Evolutionary conservation across 495 filamentous ascomycete genomes (phyloP).

Genomic region (Annulohypoxylon stygium): DNA sequence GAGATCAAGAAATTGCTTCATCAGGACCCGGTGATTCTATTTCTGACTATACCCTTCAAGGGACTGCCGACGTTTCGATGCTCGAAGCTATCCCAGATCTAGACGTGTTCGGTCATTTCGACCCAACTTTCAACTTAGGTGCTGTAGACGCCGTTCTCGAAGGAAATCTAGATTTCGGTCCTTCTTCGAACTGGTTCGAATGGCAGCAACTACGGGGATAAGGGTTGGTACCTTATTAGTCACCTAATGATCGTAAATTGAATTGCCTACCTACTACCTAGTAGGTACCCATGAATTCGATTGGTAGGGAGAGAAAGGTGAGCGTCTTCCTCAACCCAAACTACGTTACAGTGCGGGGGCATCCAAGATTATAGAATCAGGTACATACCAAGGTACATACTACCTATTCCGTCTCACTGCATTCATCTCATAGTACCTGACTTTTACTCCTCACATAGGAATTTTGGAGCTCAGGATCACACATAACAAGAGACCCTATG

Average conservation of each 20-base stretch:
- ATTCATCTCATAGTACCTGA: neutral
- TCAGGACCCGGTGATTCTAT: conserved; percentile 15
- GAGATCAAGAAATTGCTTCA: conserved; percentile 32
- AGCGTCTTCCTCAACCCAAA: neutral
- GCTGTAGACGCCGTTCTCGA: conserved; percentile 59
- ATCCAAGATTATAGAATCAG: neutral
- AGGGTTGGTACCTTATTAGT: neutral
- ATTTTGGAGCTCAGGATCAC: too few species aligned
- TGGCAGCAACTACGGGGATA: conserved; percentile 51
- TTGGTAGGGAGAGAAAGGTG: neutral
- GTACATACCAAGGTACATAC: conserved; percentile 5
- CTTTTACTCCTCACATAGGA: too few species aligned
- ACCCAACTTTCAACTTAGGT: conserved; percentile 59
- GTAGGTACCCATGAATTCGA: neutral
- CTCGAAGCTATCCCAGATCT: conserved; percentile 54
- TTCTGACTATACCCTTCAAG: conserved; percentile 30
- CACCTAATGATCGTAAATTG: neutral
- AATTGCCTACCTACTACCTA: neutral
- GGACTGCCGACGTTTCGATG: conserved; percentile 44
- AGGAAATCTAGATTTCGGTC: conserved; percentile 57
- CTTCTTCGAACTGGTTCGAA: conserved; percentile 55
- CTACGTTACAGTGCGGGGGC: neutral
- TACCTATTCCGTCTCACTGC: neutral
- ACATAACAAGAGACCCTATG: too few species aligned
- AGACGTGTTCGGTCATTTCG: conserved; percentile 60